A percentile compares a stretch with the other conserved stretches of the same genome.
phyloP scores from a whole-genome alignment of 1,284 basidiomycete genomes.

The Pascua guehoae region DNA sequence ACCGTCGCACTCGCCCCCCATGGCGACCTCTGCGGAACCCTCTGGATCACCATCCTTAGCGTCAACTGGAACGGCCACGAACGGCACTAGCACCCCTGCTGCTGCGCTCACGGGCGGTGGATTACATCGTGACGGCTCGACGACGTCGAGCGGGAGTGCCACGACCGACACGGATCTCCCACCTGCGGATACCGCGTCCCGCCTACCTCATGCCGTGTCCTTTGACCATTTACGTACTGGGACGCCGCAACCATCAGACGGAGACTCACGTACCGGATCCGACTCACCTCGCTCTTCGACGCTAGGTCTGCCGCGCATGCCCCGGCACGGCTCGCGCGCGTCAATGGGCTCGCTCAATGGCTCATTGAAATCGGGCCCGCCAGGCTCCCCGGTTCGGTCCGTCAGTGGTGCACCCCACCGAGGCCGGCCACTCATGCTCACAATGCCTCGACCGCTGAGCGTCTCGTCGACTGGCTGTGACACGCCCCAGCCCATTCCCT shows the following conservation, averaged over 20 bases:
- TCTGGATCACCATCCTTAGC: slow-evolving; percentile 28
- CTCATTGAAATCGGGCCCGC: not conserved
- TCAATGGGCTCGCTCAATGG: not conserved
- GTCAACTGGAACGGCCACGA: slow-evolving; percentile 11
- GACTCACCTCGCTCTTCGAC: slow-evolving; percentile 13
- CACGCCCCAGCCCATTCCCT: not conserved
- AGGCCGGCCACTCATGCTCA: slow-evolving; percentile 9
- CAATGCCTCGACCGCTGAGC: slow-evolving; percentile 14
- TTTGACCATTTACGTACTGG: slow-evolving; percentile 4
- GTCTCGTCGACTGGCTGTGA: not conserved
- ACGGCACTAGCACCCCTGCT: slow-evolving; percentile 23
- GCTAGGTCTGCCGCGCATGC: not conserved
- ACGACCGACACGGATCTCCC: too few species aligned
- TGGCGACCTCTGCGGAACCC: slow-evolving; percentile 10
- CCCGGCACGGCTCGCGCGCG: too few species aligned
- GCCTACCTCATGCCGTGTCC: slow-evolving; percentile 1
- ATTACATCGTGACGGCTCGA: slow-evolving; percentile 7
- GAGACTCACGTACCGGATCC: slow-evolving; percentile 7
- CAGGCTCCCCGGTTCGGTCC: not conserved
- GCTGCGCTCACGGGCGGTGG: not conserved
- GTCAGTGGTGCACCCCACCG: slow-evolving; percentile 13
- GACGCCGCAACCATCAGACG: not conserved
- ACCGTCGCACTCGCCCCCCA: slow-evolving; percentile 27
- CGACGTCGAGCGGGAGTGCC: not conserved
- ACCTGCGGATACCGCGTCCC: not conserved